These are phyloP conservation scores for Vaccinium vitisidaea DNA, from an alignment of 148 eudicot species.

Conservation along the genomic window DNA sequence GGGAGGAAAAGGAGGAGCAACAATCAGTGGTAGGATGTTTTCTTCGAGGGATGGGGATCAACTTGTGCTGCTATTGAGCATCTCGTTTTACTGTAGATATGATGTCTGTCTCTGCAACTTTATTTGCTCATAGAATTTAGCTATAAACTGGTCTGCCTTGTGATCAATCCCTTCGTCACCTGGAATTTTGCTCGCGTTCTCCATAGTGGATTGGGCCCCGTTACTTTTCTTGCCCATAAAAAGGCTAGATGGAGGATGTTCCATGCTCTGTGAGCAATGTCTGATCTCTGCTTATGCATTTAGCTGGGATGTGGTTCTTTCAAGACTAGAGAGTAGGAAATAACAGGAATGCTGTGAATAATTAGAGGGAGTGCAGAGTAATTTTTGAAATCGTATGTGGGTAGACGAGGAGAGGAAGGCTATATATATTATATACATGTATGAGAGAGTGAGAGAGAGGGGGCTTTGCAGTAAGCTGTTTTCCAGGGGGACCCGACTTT, in stretches of 20 bases:
- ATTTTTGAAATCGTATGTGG: no score
- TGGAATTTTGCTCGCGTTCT: conserved; percentile 41
- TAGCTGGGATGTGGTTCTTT: neutral
- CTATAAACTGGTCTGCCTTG: conserved; percentile 83
- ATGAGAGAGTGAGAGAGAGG: no score
- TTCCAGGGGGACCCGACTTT: no score
- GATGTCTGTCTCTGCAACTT: conserved; percentile 79
- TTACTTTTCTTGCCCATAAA: conserved; percentile 67
- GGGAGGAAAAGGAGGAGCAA: neutral
- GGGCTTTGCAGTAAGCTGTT: no score
- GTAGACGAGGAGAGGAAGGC: no score
- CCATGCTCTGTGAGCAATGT: conserved; percentile 56
- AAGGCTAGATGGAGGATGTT: conserved; percentile 53
- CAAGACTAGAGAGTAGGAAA: neutral
- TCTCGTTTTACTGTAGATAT: conserved; percentile 42
- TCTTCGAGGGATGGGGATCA: neutral
- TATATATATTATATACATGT: no score
- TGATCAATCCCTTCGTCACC: conserved; percentile 55
- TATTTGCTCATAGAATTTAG: conserved; percentile 64
- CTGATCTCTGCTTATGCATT: conserved; percentile 42
- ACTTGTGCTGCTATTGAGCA: conserved; percentile 25
- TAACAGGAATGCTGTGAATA: neutral
- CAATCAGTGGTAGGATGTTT: neutral
- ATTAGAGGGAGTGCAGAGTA: neutral
- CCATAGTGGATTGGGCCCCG: conserved; percentile 36